Conservation (phyloP, 23 red algal species). For the Chondrus crispus region DNA sequence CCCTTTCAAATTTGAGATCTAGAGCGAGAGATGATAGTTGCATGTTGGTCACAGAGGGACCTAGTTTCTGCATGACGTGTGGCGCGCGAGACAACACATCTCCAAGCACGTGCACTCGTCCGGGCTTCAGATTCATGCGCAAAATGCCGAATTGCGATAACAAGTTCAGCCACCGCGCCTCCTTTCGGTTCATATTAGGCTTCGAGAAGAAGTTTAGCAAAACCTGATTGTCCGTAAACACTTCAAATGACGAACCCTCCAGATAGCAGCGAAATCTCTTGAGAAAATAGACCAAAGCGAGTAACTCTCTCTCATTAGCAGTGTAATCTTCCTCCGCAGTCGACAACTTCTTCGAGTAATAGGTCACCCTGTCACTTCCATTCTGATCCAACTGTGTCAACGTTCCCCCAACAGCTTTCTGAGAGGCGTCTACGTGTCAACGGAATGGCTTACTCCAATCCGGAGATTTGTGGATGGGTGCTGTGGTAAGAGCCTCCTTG, state of each 20-base stretch:
- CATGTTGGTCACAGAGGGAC: background rate
- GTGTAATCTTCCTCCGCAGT: background rate
- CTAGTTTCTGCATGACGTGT: background rate
- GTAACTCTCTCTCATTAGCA: background rate
- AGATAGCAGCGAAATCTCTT: conserved; percentile 21
- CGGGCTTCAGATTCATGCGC: background rate
- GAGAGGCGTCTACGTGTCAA: conserved; percentile 13
- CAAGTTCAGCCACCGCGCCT: background rate
- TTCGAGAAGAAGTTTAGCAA: background rate
- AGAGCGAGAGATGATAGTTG: background rate
- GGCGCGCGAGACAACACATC: conserved; percentile 6
- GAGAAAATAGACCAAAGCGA: background rate
- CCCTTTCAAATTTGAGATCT: background rate
- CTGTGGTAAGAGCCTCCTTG: background rate
- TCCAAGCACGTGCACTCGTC: background rate
- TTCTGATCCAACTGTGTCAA: background rate
- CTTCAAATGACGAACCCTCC: conserved; percentile 19
- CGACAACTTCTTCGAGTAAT: background rate
- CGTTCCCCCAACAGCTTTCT: background rate
- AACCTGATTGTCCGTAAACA: conserved; percentile 15
- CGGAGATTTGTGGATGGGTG: background rate
- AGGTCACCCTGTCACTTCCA: background rate
- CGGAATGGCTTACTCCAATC: conserved; percentile 2
- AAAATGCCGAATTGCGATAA: background rate
- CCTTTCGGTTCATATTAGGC: background rate